Conservation (phyloP, 2,329 filamentous ascomycete species). For the Metarhizium humberi region DNA sequence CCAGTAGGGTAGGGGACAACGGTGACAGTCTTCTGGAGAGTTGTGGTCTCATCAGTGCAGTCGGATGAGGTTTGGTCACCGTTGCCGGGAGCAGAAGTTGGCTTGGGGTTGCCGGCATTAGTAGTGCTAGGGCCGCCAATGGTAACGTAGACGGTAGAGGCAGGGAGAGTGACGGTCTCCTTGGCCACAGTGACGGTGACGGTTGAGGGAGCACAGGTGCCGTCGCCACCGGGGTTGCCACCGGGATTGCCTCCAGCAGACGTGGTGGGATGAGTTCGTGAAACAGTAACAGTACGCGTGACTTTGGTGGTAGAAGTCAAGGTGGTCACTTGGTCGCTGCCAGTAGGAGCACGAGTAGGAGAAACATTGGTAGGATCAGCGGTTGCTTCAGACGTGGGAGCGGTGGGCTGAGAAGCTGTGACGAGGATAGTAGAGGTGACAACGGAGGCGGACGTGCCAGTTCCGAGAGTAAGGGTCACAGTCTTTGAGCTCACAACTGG, state of each 20-base stretch:
- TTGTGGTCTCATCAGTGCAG: constrained; percentile 15
- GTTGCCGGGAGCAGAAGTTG: constrained; percentile 10
- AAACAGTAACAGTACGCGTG: constrained; percentile 25
- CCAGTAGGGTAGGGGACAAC: constrained; percentile 32
- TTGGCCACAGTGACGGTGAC: constrained; percentile 15
- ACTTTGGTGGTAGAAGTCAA: constrained; percentile 26
- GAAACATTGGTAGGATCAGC: no score
- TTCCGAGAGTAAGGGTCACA: constrained; percentile 25
- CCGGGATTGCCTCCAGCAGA: constrained; percentile 11
- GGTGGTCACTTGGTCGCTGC: constrained; percentile 25
- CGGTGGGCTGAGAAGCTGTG: constrained; percentile 29
- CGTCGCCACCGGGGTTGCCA: constrained; percentile 7
- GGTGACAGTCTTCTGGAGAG: constrained; percentile 21
- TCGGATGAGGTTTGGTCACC: constrained; percentile 9
- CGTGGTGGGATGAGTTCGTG: constrained; percentile 11
- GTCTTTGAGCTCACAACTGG: constrained; percentile 22
- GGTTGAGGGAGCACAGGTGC: constrained; percentile 11
- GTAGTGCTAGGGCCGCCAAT: constrained; percentile 14
- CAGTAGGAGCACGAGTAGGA: constrained; percentile 7
- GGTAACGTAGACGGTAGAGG: constrained; percentile 28
- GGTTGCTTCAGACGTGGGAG: constrained; percentile 14
- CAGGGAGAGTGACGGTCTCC: constrained; percentile 20
- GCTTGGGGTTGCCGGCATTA: constrained; percentile 9
- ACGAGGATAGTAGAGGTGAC: constrained; percentile 34
- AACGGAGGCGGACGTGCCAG: constrained; percentile 19